Evolutionary conservation across 306 rosid species (phyloP), one percentile per base, ranked within the genome.

Genomic region (Comarum palustre): DNA sequence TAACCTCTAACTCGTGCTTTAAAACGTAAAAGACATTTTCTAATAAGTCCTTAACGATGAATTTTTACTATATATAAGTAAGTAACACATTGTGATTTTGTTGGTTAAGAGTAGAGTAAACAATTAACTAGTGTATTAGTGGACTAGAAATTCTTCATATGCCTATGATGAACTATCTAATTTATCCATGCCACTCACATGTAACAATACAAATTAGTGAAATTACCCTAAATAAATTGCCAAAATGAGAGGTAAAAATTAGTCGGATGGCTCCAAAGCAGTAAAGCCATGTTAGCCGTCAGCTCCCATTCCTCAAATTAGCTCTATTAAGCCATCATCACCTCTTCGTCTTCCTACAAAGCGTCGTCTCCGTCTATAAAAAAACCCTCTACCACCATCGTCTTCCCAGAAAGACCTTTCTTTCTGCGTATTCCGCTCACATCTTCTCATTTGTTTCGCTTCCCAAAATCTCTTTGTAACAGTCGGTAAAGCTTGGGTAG

Each of bases 401-500:
- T 17, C 55, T 65, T 61, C 71, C 43, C 7, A 38, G 19, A 70
- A 29, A 78, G 64, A 42, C 34, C 20, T 50, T 67, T 79, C 68
- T 22, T 39, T 25, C 48, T 17, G 45, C 20, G 25, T 5, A 15
- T 69, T 2, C 67, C 67, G 67, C 75, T 73, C 47, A 16, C 67
- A 51, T 43, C 74, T 52, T 81, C 78, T 62, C 72, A 47, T 62
- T 83, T 66, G 87, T 84, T 86, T 87, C 87, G 84, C 80, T 86
- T 92, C 87, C 66, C 71, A 24, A 61, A 32, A 50, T 71, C 80
- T 82, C 83, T 78, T 82, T 67, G 86, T 82, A 82, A 77, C 85
- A 77, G 79, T 77, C 79, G 82, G 82, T 73, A 31, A 31, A 72
- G 75, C 66, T 57, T 36, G 29, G 76, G 72, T 70, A 61, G 12